Conservation (phyloP, 352 stramenopile genomes). For the Halophytophthora polymorphica region DNA sequence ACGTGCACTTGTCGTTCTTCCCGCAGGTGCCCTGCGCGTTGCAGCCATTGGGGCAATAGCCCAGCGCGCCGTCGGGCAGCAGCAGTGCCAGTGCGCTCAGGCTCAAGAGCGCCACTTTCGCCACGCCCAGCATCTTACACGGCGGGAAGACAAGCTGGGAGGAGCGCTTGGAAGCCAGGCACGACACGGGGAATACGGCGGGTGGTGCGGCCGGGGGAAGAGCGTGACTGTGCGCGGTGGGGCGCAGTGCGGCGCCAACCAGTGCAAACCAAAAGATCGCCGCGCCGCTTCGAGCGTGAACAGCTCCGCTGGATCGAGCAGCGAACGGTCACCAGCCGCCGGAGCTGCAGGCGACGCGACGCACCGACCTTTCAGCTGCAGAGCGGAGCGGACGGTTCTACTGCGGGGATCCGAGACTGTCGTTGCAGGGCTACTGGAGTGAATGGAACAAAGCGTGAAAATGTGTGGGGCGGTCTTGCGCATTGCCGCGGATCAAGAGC, state of each 20-base stretch:
- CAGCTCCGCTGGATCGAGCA: background rate
- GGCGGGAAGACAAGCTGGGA: background rate
- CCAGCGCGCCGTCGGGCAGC: constrained; percentile 31
- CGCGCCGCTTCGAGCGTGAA: constrained; percentile 4
- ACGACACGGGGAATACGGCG: background rate
- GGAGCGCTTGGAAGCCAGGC: background rate
- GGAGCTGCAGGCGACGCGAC: background rate
- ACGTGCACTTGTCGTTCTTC: constrained; percentile 91
- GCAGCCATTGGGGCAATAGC: constrained; percentile 81
- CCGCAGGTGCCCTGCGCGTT: constrained; percentile 84
- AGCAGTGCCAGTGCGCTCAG: constrained; percentile 32
- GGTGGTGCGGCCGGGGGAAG: background rate
- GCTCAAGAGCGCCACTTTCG: constrained; percentile 38
- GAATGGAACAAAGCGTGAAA: too few species aligned
- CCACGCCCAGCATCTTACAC: constrained; percentile 37
- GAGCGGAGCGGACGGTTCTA: background rate
- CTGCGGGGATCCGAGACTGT: background rate
- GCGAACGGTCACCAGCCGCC: background rate
- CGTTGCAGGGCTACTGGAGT: background rate
- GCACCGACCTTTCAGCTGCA: background rate
- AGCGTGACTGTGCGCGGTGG: constrained; percentile 1
- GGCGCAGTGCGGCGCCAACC: too few species aligned
- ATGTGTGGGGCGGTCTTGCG: too few species aligned
- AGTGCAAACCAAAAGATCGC: too few species aligned
- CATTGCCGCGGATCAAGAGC: too few species aligned